Conservation (phyloP, 1,139 yeast genomes). For the Saccharomyces pastorianus region DNA sequence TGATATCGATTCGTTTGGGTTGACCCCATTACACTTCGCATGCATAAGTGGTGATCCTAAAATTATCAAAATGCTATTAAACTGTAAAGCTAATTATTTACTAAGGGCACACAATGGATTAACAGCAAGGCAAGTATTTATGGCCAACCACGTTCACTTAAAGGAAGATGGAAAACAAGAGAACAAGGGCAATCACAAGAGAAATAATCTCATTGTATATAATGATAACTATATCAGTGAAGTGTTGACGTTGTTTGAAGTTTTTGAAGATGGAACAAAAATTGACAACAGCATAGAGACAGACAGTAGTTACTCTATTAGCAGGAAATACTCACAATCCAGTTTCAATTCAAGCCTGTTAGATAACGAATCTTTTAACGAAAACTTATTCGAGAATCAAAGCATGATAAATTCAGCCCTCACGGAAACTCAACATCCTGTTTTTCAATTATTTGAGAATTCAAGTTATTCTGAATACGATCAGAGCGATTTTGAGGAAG, state of each 20-base stretch:
- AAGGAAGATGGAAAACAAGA: neutral
- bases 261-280: neutral
- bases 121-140: conserved; percentile 39
- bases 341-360: conserved; percentile 57
- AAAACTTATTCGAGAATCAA: conserved; percentile 6
- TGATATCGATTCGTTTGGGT: conserved; percentile 63
- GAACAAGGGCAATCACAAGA: conserved; percentile 7
- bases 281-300: conserved; percentile 4
- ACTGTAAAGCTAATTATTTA: conserved; percentile 56
- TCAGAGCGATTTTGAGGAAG: conserved; percentile 27
- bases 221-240: neutral
- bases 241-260: neutral
- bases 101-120: conserved; percentile 50
- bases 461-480: conserved; percentile 26
- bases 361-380: conserved; percentile 34
- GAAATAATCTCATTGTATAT: conserved; percentile 7
- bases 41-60: conserved; percentile 61
- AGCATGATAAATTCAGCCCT: conserved; percentile 2
- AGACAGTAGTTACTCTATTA: conserved; percentile 1
- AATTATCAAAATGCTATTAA: conserved; percentile 34
- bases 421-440: conserved; percentile 20
- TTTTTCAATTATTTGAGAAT: conserved; percentile 18
- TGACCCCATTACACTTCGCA: conserved; percentile 81
- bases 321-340: conserved; percentile 21
- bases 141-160: conserved; percentile 32